A percentile compares a stretch with the other conserved stretches of the same genome.
Evolutionary conservation across 352 stramenopile species (phyloP).

Genomic region (Elongisporangium senticosum): DNA sequence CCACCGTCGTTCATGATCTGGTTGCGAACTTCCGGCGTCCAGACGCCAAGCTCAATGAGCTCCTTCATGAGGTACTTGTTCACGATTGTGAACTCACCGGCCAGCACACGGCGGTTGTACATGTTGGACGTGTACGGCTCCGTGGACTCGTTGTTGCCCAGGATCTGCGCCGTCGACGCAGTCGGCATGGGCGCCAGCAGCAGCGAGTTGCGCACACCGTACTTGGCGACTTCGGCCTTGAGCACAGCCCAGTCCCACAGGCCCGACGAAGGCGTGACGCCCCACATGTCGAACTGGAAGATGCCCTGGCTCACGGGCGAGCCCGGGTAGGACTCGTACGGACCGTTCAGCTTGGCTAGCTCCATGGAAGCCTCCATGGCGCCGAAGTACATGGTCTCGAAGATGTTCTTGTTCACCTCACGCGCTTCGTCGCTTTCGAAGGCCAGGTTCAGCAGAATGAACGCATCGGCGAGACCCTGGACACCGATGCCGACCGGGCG

Average conservation of each 20-base stretch:
- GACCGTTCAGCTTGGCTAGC: constrained; percentile 89
- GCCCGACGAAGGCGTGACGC: constrained; percentile 87
- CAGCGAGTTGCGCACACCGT: constrained; percentile 98
- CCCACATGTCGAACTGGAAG: constrained; percentile 99
- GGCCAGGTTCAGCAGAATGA: constrained; percentile 95
- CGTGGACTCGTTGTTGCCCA: constrained; percentile 99
- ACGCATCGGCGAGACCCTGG: constrained; percentile 96
- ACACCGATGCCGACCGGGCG: constrained; percentile 98
- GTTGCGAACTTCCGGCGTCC: constrained; percentile 97
- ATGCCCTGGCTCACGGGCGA: constrained; percentile 95
- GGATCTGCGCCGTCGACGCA: constrained; percentile 98
- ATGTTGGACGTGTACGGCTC: constrained; percentile 99
- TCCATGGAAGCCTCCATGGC: constrained; percentile 95
- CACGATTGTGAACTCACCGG: constrained; percentile 98
- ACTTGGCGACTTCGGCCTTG: constrained; percentile 90
- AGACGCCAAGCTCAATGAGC: constrained; percentile 94
- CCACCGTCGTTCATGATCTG: constrained; percentile 97
- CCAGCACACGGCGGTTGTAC: constrained; percentile 98
- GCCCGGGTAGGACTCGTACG: constrained; percentile 96
- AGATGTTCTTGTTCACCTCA: constrained; percentile 98
- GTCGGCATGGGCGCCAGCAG: constrained; percentile 99
- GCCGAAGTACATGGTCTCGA: constrained; percentile 99
- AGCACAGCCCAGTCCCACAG: constrained; percentile 96
- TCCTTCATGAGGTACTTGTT: constrained; percentile 99
- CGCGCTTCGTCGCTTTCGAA: constrained; percentile 93